Evolutionary conservation across 2,329 filamentous ascomycete genomes (phyloP).

Genomic region (Epichloe hybrida): DNA sequence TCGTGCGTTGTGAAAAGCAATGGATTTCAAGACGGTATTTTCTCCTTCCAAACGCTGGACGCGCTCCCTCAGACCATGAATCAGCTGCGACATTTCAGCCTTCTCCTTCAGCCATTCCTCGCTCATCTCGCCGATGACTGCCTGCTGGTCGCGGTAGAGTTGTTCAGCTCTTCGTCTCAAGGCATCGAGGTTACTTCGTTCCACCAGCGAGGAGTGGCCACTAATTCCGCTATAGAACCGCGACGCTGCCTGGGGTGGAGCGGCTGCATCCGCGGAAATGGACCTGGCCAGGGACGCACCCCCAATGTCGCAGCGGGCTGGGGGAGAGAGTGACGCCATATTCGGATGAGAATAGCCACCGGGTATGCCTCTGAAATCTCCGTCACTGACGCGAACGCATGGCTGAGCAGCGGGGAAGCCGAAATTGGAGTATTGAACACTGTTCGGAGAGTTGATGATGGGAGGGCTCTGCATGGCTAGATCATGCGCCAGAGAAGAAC

Average conservation of each 20-base stretch:
- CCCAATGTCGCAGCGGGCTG: slow-evolving; percentile 1
- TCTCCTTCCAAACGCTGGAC: slow-evolving; percentile 23
- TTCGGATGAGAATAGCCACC: slow-evolving; percentile 1
- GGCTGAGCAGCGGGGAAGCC: neutral
- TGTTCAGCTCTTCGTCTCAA: slow-evolving; percentile 39
- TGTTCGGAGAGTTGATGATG: neutral
- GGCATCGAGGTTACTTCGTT: slow-evolving; percentile 39
- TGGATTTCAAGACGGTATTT: slow-evolving; percentile 20
- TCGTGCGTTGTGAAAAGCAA: slow-evolving; percentile 17
- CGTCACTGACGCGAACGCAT: neutral
- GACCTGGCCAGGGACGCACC: slow-evolving; percentile 16
- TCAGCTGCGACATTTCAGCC: slow-evolving; percentile 25
- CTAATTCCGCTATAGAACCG: slow-evolving; percentile 28
- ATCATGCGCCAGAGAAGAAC: neutral
- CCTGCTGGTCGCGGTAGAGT: slow-evolving; percentile 41
- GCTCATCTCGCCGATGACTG: slow-evolving; percentile 38
- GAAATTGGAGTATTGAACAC: neutral
- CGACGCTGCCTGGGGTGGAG: slow-evolving; percentile 18
- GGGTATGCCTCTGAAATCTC: neutral
- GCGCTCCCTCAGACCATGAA: slow-evolving; percentile 27
- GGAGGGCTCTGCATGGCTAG: neutral
- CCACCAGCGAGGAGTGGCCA: slow-evolving; percentile 16
- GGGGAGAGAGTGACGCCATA: slow-evolving; percentile 7
- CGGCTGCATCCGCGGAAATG: slow-evolving; percentile 17
- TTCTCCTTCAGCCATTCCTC: slow-evolving; percentile 33